phyloP scores from a whole-genome alignment of 106 monocot species.

The Posidonia australis region DNA sequence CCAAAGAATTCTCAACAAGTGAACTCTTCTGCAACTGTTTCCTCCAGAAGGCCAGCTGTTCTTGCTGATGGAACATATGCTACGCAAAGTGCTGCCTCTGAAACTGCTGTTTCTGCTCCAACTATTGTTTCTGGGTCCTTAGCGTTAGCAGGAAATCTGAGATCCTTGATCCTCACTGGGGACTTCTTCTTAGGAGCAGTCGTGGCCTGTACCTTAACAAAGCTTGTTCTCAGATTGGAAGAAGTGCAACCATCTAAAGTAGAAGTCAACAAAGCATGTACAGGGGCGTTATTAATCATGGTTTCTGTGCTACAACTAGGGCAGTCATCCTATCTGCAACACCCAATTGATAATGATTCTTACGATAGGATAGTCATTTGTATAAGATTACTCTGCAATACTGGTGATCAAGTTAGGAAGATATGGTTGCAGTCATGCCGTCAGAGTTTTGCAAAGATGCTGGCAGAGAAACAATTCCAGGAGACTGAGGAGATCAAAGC shows the following conservation, averaged over 20 bases:
- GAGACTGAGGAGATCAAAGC: slow-evolving; percentile 77
- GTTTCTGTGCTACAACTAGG: slow-evolving; percentile 75
- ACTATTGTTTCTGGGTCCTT: slow-evolving; percentile 40
- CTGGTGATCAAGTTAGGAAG: slow-evolving; percentile 74
- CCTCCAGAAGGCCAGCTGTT: slow-evolving; percentile 70
- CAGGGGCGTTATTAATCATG: slow-evolving; percentile 53
- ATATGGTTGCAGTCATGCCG: slow-evolving; percentile 79
- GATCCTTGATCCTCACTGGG: slow-evolving; percentile 68
- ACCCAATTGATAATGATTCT: slow-evolving; percentile 77
- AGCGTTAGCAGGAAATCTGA: slow-evolving; percentile 43
- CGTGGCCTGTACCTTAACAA: slow-evolving; percentile 69
- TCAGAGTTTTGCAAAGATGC: slow-evolving; percentile 82
- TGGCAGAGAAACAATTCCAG: slow-evolving; percentile 72
- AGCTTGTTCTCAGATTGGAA: slow-evolving; percentile 69
- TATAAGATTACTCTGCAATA: slow-evolving; percentile 74
- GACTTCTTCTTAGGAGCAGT: slow-evolving; percentile 85
- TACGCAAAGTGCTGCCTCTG: slow-evolving; percentile 81
- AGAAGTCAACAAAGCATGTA: slow-evolving; percentile 45
- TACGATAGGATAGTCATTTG: slow-evolving; percentile 73
- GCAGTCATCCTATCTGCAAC: slow-evolving; percentile 52
- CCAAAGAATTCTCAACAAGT: slow-evolving; percentile 26
- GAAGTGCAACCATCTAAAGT: slow-evolving; percentile 64
- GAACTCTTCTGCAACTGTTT: slow-evolving; percentile 42
- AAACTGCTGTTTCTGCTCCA: slow-evolving; percentile 42
- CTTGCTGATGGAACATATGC: slow-evolving; percentile 90